Percentiles rank a stretch among this genome's conserved stretches.
These are phyloP conservation scores for Hippophae rhamnoides DNA, from an alignment of 306 rosid species.

Conservation along the genomic window DNA sequence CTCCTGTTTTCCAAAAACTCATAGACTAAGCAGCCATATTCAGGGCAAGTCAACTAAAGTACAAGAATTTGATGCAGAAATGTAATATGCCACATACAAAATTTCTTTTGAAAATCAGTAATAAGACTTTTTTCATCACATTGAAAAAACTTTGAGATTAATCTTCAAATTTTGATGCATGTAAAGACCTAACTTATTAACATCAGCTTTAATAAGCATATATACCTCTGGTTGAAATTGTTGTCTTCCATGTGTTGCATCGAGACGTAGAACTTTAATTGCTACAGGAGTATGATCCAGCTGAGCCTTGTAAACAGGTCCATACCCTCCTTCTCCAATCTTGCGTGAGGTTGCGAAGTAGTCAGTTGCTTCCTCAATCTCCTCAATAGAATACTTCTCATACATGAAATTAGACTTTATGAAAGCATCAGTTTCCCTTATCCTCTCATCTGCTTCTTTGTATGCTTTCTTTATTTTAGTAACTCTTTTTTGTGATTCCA, in stretches of 20 bases:
- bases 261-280: slow-evolving; percentile 87
- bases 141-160: background rate
- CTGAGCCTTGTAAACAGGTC: slow-evolving; percentile 69
- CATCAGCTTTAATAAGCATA: background rate
- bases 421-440: slow-evolving; percentile 41
- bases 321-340: slow-evolving; percentile 97
- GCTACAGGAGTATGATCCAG: slow-evolving; percentile 84
- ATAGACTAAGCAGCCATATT: slow-evolving; percentile 82
- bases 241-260: slow-evolving; percentile 87
- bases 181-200: background rate
- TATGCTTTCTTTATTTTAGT: slow-evolving; percentile 69
- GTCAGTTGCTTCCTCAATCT: slow-evolving; percentile 73
- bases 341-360: slow-evolving; percentile 49
- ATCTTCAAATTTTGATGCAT: background rate
- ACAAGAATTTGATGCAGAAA: background rate
- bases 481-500: slow-evolving; percentile 72
- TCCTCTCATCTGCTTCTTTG: slow-evolving; percentile 65
- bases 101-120: too few relatives aligned
- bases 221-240: slow-evolving; percentile 86
- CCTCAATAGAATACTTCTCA: slow-evolving; percentile 69
- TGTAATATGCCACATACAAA: too few relatives aligned
- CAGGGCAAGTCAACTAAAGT: slow-evolving; percentile 49
- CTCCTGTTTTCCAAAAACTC: slow-evolving; percentile 89
- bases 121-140: too few relatives aligned
- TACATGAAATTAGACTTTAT: slow-evolving; percentile 48